These are phyloP conservation scores for Jasminum sambac DNA, from an alignment of 257 asterid species.

Conservation along the genomic window DNA sequence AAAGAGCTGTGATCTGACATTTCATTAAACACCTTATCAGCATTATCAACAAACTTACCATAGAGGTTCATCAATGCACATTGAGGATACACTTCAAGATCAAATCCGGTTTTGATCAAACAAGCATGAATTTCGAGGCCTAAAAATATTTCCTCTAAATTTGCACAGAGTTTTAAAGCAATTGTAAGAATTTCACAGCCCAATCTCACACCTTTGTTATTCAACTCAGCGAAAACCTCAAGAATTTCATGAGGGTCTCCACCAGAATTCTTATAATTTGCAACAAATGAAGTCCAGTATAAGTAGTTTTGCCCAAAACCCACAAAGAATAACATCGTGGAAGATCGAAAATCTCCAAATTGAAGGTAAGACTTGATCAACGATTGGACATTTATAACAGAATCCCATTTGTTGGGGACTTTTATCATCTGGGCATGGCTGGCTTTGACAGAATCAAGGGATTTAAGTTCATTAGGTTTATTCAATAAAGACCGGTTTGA, in stretches of 20 bases:
- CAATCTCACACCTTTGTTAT: constrained; percentile 48
- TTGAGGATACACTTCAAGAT: constrained; percentile 40
- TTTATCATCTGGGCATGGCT: constrained; percentile 67
- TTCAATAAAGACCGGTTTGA: constrained; percentile 20
- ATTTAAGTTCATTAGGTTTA: constrained; percentile 26
- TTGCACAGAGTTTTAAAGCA: constrained; percentile 51
- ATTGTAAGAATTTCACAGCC: constrained; percentile 35
- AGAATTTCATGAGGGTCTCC: constrained; percentile 58
- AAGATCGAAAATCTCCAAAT: constrained; percentile 49
- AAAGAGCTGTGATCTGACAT: constrained; percentile 30
- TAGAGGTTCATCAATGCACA: constrained; percentile 62
- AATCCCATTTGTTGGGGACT: constrained; percentile 26
- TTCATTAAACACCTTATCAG: constrained; percentile 42
- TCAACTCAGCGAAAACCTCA: constrained; percentile 40
- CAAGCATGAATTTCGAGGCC: constrained; percentile 58
- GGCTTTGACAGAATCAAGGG: constrained; percentile 39
- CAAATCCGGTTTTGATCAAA: constrained; percentile 55
- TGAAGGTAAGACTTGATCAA: constrained; percentile 47
- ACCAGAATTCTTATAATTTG: constrained; percentile 41
- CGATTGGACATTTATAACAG: constrained; percentile 42
- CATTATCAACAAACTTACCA: constrained; percentile 46
- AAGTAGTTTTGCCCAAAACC: constrained; percentile 42
- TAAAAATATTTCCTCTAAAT: constrained; percentile 34
- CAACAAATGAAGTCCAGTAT: constrained; percentile 49
- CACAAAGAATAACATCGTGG: constrained; percentile 48